Conservation (phyloP, 2,329 filamentous ascomycete species). For the Ceratocystis harringtonii region DNA sequence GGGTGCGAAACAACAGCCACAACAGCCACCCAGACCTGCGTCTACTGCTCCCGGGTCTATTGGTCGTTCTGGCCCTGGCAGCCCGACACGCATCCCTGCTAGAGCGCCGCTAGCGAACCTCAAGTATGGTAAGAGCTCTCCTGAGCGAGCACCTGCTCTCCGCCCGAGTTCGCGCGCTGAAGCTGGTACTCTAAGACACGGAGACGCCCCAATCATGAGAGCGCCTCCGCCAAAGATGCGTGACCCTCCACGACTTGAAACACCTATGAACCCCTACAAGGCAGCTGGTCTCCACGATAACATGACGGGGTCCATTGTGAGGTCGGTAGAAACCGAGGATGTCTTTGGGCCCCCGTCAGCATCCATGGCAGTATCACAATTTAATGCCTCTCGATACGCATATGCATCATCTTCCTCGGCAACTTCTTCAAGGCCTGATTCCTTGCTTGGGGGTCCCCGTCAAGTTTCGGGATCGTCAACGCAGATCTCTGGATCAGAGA, state of each 20-base stretch:
- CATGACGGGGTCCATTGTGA: slow-evolving; percentile 33
- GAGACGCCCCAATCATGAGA: slow-evolving; percentile 39
- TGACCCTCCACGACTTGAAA: slow-evolving; percentile 43
- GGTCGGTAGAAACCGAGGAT: slow-evolving; percentile 59
- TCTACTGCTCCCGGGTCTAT: slow-evolving; percentile 18
- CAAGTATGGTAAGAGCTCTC: slow-evolving; percentile 61
- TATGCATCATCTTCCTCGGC: slow-evolving; percentile 27
- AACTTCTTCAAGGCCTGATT: slow-evolving; percentile 13
- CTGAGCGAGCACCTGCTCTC: slow-evolving; percentile 45
- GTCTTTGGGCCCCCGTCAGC: slow-evolving; percentile 33
- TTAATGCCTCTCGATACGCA: slow-evolving; percentile 27
- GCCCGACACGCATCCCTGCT: slow-evolving; percentile 54
- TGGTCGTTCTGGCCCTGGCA: slow-evolving; percentile 24
- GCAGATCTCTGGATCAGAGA: slow-evolving; percentile 69
- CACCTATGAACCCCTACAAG: slow-evolving; percentile 34
- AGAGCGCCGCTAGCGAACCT: slow-evolving; percentile 55
- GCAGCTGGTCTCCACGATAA: slow-evolving; percentile 26
- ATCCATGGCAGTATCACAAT: slow-evolving; percentile 19
- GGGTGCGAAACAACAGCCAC: slow-evolving; percentile 22
- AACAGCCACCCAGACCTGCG: slow-evolving; percentile 21
- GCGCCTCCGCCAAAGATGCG: slow-evolving; percentile 87
- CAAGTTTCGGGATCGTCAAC: slow-evolving; percentile 52
- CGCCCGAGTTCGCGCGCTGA: slow-evolving; percentile 27
- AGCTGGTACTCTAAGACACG: slow-evolving; percentile 33
- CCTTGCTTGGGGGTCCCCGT: slow-evolving; percentile 27